Evolutionary conservation across 1,284 basidiomycete genomes (phyloP), one percentile per base, ranked within the genome.

Genomic region (Papiliotrema fonsecae): DNA sequence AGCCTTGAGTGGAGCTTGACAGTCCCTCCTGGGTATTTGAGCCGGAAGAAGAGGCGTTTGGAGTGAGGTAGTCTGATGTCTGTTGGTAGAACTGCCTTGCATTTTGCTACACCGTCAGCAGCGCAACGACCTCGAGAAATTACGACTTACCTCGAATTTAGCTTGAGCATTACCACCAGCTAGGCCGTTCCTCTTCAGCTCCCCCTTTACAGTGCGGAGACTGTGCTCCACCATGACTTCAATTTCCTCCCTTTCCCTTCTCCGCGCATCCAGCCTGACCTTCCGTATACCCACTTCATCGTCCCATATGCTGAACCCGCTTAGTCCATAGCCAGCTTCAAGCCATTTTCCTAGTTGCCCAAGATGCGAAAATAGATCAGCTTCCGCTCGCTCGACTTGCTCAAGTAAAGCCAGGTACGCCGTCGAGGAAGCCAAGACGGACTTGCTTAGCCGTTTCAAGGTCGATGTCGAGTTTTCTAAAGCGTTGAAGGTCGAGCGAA

Each of bases 31-130:
- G 47, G 19, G 0, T 36, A 16, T 22, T 27, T 10, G 51, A 35
- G 3, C 50, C n/a, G n/a, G n/a, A n/a, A n/a, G n/a, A n/a, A n/a
- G n/a, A n/a, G n/a, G n/a, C 36, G 18, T 56, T 56, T 5, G 65
- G 64, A 13, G 62, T 38, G 4, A 73, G 59, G 45, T 67, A 72
- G 16, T 57, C 50, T 0, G 62, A 60, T 13, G 69, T 67, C 19
- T 66, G 61, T 18, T 62, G 52, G 42, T 74, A 74, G 52, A 64
- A 71, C n/a, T 64, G 59, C 48, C 69, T 71, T 9, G 70, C 60
- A 6, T 61, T 59, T 4, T 56, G 49, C 72, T 74, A 19, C n/a
- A 18, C n/a, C n/a, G n/a, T n/a, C 21, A 42, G 36, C 35, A 52
- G 24, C 19, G 6, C 22, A 42, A 32, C 37, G 22, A 45, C 37